Conservation (phyloP, 805 yeast species). For the Ogataea ganodermae region DNA sequence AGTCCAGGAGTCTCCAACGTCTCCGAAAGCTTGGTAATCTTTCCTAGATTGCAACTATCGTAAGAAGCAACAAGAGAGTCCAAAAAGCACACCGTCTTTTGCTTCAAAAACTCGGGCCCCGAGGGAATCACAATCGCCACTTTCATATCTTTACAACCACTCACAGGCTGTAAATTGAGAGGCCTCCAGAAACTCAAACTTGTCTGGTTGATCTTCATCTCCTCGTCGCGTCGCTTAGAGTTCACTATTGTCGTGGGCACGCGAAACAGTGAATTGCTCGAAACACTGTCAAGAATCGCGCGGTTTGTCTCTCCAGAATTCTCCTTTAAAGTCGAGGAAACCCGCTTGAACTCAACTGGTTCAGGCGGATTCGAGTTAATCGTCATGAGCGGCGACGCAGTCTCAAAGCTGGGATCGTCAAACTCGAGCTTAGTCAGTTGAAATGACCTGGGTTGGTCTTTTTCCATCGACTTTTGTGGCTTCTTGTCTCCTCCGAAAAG, state of each 20-base stretch:
- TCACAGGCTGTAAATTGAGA: slow-evolving; percentile 56
- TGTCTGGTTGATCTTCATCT: slow-evolving; percentile 47
- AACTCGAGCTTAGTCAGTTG: slow-evolving; percentile 25
- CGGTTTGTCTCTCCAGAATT: slow-evolving; percentile 10
- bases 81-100: slow-evolving; percentile 40
- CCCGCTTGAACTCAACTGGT: slow-evolving; percentile 12
- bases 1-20: slow-evolving; percentile 18
- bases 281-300: slow-evolving; percentile 16
- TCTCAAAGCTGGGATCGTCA: slow-evolving; percentile 42
- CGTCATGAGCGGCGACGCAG: slow-evolving; percentile 33
- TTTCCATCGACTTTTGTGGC: background rate
- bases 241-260: slow-evolving; percentile 39
- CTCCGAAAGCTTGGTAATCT: slow-evolving; percentile 18
- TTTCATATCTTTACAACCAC: slow-evolving; percentile 52
- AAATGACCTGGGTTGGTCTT: slow-evolving; percentile 3
- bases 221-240: slow-evolving; percentile 40
- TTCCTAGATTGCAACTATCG: slow-evolving; percentile 51
- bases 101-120: slow-evolving; percentile 28
- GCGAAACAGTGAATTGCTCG: slow-evolving; percentile 33
- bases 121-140: slow-evolving; percentile 45
- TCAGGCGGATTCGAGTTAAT: slow-evolving; percentile 26
- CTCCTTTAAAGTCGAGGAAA: slow-evolving; percentile 2
- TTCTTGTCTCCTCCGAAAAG: slow-evolving; percentile 23
- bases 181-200: slow-evolving; percentile 58
- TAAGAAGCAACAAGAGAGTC: slow-evolving; percentile 45